Percentiles rank a stretch among this genome's conserved stretches.
phyloP scores from a whole-genome alignment of 306 rosid species.

The Fragaria ananassa region DNA sequence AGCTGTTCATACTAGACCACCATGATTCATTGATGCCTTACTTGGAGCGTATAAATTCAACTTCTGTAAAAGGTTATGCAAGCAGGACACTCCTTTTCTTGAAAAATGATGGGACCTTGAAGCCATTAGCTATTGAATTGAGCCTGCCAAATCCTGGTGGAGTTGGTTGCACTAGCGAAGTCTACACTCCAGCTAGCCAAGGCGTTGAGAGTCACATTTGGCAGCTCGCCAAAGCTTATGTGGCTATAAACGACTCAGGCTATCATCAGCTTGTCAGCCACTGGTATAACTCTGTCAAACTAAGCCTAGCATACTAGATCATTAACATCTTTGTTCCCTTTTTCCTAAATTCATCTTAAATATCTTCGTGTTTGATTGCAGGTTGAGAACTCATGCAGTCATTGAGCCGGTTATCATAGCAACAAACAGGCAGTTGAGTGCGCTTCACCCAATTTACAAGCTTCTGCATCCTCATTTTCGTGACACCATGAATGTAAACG shows the following conservation, averaged over 20 bases:
- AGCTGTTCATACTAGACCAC: slow-evolving; percentile 64
- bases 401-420: slow-evolving; percentile 86
- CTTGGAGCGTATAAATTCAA: slow-evolving; percentile 49
- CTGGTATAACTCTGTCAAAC: slow-evolving; percentile 40
- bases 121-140: slow-evolving; percentile 72
- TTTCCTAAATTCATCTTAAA: neutral
- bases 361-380: slow-evolving; percentile 19
- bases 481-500: slow-evolving; percentile 84
- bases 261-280: slow-evolving; percentile 75
- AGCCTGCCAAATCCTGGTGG: slow-evolving; percentile 63
- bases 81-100: slow-evolving; percentile 67
- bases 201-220: slow-evolving; percentile 59
- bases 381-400: slow-evolving; percentile 78
- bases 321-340: neutral
- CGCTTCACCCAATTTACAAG: slow-evolving; percentile 75
- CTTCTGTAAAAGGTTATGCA: slow-evolving; percentile 56
- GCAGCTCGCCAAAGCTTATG: slow-evolving; percentile 86
- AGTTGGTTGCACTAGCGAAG: slow-evolving; percentile 59
- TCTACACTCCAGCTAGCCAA: slow-evolving; percentile 45
- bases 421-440: slow-evolving; percentile 69
- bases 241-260: slow-evolving; percentile 60
- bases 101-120: slow-evolving; percentile 64
- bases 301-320: slow-evolving; percentile 7
- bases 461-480: slow-evolving; percentile 72
- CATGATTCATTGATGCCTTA: slow-evolving; percentile 73